Conservation (phyloP, 2,329 filamentous ascomycete species). For the Claviceps maximensis region DNA sequence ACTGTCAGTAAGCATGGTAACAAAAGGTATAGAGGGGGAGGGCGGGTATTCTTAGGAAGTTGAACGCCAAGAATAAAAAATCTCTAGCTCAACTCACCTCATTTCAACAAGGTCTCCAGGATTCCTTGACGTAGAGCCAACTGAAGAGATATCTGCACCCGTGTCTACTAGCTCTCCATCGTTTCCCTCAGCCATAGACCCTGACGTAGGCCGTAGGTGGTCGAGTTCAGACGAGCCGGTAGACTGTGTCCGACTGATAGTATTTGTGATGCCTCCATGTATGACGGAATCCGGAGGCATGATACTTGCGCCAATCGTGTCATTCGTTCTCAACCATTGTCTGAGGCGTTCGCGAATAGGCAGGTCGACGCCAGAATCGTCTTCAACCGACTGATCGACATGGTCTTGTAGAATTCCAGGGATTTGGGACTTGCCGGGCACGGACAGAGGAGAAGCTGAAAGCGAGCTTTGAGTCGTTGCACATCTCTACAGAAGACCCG, state of each 20-base stretch:
- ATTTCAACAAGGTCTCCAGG: constrained; percentile 41
- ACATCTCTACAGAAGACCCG: constrained; percentile 7
- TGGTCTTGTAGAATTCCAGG: not conserved
- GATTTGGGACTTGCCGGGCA: not conserved
- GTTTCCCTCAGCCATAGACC: constrained; percentile 13
- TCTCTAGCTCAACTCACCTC: constrained; percentile 15
- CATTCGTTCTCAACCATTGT: constrained; percentile 27
- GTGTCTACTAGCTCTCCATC: constrained; percentile 16
- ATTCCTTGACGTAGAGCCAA: constrained; percentile 14
- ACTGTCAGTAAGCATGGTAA: constrained; percentile 5
- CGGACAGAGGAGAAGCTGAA: not conserved
- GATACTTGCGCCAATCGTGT: constrained; percentile 9
- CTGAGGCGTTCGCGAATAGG: constrained; percentile 28
- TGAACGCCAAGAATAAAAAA: no score
- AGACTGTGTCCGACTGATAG: constrained; percentile 19
- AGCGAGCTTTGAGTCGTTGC: constrained; percentile 5
- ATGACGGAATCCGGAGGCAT: constrained; percentile 15
- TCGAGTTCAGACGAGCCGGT: constrained; percentile 21
- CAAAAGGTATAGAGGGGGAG: not conserved
- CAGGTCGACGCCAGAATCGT: constrained; percentile 1
- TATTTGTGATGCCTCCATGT: constrained; percentile 17
- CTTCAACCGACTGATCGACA: not conserved
- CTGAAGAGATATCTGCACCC: constrained; percentile 13
- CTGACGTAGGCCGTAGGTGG: constrained; percentile 12
- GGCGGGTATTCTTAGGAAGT: not conserved